phyloP scores from a whole-genome alignment of 768 basidiomycete species.

The Calocera viscosa region DNA sequence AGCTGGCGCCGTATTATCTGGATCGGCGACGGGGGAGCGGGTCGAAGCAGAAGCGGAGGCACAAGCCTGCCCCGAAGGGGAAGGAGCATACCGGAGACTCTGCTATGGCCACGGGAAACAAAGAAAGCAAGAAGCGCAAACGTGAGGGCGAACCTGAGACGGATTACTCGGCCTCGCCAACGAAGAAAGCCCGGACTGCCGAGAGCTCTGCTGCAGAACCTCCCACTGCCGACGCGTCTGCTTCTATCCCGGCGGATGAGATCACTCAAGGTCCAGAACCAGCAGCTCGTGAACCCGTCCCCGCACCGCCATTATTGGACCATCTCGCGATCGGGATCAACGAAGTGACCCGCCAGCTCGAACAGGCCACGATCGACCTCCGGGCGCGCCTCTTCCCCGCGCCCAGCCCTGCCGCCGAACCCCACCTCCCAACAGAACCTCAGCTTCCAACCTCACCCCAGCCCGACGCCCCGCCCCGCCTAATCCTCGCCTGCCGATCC shows the following conservation, averaged over 20 bases:
- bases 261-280: too few relatives aligned
- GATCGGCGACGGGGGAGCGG: background rate
- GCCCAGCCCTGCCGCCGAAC: slow-evolving; percentile 4
- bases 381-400: background rate
- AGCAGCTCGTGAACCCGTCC: background rate
- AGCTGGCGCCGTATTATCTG: background rate
- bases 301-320: slow-evolving; percentile 33
- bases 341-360: slow-evolving; percentile 60
- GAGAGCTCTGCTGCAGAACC: too few relatives aligned
- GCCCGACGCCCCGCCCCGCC: slow-evolving; percentile 19
- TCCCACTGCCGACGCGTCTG: too few relatives aligned
- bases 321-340: slow-evolving; percentile 64
- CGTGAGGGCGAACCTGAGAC: background rate
- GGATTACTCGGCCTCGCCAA: background rate
- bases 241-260: too few relatives aligned
- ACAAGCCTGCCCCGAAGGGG: background rate
- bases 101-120: background rate
- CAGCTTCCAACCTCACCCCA: slow-evolving; percentile 8
- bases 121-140: background rate
- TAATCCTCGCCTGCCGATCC: slow-evolving; percentile 56
- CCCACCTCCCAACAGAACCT: slow-evolving; percentile 3
- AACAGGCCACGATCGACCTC: slow-evolving; percentile 34
- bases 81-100: background rate
- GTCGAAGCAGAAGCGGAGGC: background rate
- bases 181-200: background rate